These are phyloP conservation scores for Syncephalastrum racemosum DNA, from an alignment of 371 early-diverging fungal species.

Conservation along the genomic window DNA sequence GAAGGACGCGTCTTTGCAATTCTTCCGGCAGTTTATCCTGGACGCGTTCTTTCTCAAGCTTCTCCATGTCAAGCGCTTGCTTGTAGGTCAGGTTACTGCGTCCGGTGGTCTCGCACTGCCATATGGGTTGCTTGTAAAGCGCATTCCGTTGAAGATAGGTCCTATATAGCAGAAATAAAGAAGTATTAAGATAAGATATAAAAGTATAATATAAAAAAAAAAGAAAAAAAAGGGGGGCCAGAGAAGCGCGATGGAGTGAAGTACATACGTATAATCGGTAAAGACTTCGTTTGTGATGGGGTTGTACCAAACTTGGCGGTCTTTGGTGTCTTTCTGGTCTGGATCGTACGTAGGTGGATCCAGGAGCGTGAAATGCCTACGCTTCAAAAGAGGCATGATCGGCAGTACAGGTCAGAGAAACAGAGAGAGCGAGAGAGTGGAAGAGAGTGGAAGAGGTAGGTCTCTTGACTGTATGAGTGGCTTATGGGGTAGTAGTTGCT, in stretches of 20 bases:
- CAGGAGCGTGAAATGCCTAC: conserved; percentile 47
- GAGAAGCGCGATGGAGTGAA: neutral
- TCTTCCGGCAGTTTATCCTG: conserved; percentile 66
- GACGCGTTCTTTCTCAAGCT: conserved; percentile 52
- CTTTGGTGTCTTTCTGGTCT: conserved; percentile 40
- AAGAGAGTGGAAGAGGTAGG: neutral
- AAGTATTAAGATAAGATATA: neutral
- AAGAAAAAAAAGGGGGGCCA: conserved; percentile 14
- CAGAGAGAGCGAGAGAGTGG: neutral
- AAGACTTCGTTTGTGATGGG: conserved; percentile 83
- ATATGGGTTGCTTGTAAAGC: conserved; percentile 71
- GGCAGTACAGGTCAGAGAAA: neutral
- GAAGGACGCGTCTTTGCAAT: conserved; percentile 63
- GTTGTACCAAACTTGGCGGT: conserved; percentile 73
- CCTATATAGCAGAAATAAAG: conserved; percentile 38
- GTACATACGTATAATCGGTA: conserved; percentile 75
- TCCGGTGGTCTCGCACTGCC: conserved; percentile 82
- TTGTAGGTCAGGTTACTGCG: conserved; percentile 74
- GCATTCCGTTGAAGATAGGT: conserved; percentile 69
- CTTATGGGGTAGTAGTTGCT: neutral
- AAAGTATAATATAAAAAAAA: neutral
- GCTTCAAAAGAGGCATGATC: conserved; percentile 62
- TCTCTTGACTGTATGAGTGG: neutral
- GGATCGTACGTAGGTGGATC: conserved; percentile 43
- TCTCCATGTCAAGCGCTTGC: conserved; percentile 79